These are phyloP conservation scores for Fusarium solani-melongenae DNA, from an alignment of 2,329 filamentous ascomycete genomes.

Conservation along the genomic window DNA sequence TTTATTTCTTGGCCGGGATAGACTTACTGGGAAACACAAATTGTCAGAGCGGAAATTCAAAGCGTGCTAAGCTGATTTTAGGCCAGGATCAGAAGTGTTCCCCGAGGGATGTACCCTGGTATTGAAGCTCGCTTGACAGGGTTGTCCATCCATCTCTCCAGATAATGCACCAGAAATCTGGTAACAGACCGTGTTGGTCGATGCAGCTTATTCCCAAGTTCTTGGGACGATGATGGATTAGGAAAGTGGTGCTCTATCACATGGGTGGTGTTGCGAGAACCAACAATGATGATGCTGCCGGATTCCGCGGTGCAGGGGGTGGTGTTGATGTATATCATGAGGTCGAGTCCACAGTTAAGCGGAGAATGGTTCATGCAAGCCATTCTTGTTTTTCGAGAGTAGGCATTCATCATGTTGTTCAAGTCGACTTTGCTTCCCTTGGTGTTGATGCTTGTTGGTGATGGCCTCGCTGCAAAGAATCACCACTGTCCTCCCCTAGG, in stretches of 20 bases:
- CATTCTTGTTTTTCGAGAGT: not conserved
- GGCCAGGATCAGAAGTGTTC: not conserved
- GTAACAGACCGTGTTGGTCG: not conserved
- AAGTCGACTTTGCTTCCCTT: not conserved
- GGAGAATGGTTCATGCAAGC: not conserved
- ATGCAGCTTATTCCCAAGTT: not conserved
- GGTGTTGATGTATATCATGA: not conserved
- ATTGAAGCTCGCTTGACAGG: not conserved
- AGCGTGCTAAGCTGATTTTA: not conserved
- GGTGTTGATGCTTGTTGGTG: not conserved
- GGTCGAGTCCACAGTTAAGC: not conserved
- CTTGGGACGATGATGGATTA: not conserved
- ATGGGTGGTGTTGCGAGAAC: not conserved
- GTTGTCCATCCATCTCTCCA: not conserved
- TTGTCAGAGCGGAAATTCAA: not conserved
- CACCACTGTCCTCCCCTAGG: constrained; percentile 17
- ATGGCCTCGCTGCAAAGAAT: constrained; percentile 16
- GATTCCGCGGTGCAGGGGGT: not conserved
- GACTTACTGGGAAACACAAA: not conserved
- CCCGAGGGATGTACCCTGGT: not conserved
- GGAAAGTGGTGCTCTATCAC: not conserved
- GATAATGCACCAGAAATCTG: not conserved
- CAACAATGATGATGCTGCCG: not conserved
- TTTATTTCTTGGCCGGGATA: not conserved
- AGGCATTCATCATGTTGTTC: not conserved